phyloP scores from a whole-genome alignment of 2,329 filamentous ascomycete genomes.

The Waltergamsia citrina region DNA sequence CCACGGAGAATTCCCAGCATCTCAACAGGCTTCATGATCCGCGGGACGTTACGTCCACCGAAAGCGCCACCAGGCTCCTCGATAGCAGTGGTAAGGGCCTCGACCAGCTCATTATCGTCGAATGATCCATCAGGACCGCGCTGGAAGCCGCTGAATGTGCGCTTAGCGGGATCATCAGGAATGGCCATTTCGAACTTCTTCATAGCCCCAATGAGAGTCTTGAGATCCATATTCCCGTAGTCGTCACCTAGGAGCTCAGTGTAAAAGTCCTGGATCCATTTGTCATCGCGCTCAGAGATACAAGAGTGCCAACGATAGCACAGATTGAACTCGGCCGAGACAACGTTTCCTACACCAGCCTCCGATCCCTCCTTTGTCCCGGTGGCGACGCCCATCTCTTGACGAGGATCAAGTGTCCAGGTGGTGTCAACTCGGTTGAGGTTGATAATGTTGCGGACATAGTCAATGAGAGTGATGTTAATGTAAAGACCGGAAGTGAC shows the following conservation, averaged over 20 bases:
- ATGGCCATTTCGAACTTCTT: constrained; percentile 52
- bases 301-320: constrained; percentile 83
- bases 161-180: constrained; percentile 56
- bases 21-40: constrained; percentile 65
- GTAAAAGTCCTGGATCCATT: constrained; percentile 69
- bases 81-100: constrained; percentile 57
- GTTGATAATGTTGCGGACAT: constrained; percentile 69
- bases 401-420: constrained; percentile 73
- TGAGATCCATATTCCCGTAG: constrained; percentile 45
- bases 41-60: constrained; percentile 64
- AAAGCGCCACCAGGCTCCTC: constrained; percentile 72
- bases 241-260: constrained; percentile 44
- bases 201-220: constrained; percentile 54
- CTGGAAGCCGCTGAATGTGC: constrained; percentile 57
- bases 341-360: constrained; percentile 69
- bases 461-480: constrained; percentile 70
- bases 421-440: constrained; percentile 50
- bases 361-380: constrained; percentile 50
- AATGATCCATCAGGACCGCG: constrained; percentile 60
- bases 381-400: constrained; percentile 49
- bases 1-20: constrained; percentile 73
- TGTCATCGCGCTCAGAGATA: constrained; percentile 64
- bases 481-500: constrained; percentile 68
- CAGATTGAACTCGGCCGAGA: constrained; percentile 83
- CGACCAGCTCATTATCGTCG: constrained; percentile 65